A percentile compares a stretch with the other conserved stretches of the same genome.
Evolutionary conservation across 768 basidiomycete species (phyloP).

Genomic region (Termitomyces sp.): DNA sequence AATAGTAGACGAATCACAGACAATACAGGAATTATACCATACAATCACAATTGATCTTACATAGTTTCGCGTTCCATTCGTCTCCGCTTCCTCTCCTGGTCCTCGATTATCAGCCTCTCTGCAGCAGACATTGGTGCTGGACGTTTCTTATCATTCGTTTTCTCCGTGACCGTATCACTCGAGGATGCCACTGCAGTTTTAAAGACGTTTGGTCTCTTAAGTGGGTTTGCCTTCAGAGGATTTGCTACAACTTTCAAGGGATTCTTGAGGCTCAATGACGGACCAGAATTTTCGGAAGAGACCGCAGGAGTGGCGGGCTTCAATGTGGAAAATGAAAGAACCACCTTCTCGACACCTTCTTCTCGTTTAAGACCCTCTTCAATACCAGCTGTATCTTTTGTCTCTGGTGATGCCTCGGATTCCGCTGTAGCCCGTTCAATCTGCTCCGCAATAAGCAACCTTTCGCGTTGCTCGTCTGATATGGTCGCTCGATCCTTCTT

Average conservation of each 20-base stretch:
- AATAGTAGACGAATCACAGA: constrained; percentile 14
- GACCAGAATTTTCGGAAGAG: constrained; percentile 26
- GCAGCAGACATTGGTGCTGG: constrained; percentile 72
- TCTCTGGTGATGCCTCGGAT: constrained; percentile 27
- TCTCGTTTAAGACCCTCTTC: constrained; percentile 70
- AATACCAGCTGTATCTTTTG: constrained; percentile 31
- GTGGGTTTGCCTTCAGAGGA: constrained; percentile 61
- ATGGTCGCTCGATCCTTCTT: constrained; percentile 91
- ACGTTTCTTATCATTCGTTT: constrained; percentile 56
- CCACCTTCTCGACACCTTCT: constrained; percentile 69
- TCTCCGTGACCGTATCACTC: constrained; percentile 27
- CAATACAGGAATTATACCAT: constrained; percentile 9
- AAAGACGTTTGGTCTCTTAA: constrained; percentile 75
- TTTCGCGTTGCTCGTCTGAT: constrained; percentile 94
- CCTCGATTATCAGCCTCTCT: constrained; percentile 84
- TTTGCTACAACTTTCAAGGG: constrained; percentile 54
- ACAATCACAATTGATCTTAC: background rate
- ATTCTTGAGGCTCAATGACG: constrained; percentile 55
- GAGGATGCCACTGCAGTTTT: constrained; percentile 43
- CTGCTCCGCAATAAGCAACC: constrained; percentile 85
- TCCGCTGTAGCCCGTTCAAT: constrained; percentile 80
- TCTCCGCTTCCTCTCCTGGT: constrained; percentile 84
- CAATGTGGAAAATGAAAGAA: constrained; percentile 58
- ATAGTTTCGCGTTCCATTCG: constrained; percentile 56
- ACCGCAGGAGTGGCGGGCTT: constrained; percentile 39